phyloP scores from a whole-genome alignment of 495 filamentous ascomycete genomes.

The Aspergillus nidulans region DNA sequence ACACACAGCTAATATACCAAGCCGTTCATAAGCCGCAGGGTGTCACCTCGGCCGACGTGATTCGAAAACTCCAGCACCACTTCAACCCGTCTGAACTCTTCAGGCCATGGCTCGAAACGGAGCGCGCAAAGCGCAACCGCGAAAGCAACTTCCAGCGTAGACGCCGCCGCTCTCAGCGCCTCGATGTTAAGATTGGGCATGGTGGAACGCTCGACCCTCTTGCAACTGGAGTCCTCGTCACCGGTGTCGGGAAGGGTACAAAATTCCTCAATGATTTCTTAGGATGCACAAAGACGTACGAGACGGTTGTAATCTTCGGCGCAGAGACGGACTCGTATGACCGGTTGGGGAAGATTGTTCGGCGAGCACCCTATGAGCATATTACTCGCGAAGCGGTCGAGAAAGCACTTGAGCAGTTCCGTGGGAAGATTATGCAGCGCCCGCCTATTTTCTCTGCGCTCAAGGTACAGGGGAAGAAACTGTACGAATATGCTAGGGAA shows the following conservation, averaged over 20 bases:
- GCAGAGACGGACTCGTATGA: constrained; percentile 93
- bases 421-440: constrained; percentile 83
- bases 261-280: constrained; percentile 75
- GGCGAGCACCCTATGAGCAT: constrained; percentile 66
- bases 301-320: constrained; percentile 83
- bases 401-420: constrained; percentile 67
- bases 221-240: constrained; percentile 85
- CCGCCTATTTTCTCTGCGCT: constrained; percentile 93
- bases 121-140: constrained; percentile 43
- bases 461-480: constrained; percentile 80
- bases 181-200: constrained; percentile 90
- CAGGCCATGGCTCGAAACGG: constrained; percentile 62
- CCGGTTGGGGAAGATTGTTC: constrained; percentile 72
- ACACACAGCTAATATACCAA: neutral
- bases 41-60: constrained; percentile 79
- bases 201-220: constrained; percentile 94
- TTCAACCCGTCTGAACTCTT: constrained; percentile 82
- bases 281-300: constrained; percentile 86
- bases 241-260: constrained; percentile 84
- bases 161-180: constrained; percentile 47
- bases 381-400: constrained; percentile 75
- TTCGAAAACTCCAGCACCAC: constrained; percentile 74
- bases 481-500: constrained; percentile 94
- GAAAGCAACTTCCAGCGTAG: constrained; percentile 54
- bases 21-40: constrained; percentile 89